Evolutionary conservation across 768 basidiomycete species (phyloP), one percentile per base, ranked within the genome.

Genomic region (Paxillus rubicundulus): DNA sequence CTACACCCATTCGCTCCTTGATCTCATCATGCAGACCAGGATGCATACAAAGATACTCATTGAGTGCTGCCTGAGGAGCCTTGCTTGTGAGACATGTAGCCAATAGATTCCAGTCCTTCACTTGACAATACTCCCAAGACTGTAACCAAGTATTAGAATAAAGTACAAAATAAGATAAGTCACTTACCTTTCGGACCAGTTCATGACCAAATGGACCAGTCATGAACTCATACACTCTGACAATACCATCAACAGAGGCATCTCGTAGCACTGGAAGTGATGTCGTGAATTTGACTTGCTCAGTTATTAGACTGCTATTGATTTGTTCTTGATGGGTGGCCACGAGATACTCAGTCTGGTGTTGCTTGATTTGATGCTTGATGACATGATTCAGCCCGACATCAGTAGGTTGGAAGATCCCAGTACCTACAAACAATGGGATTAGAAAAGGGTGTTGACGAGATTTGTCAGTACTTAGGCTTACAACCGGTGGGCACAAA

Each of bases 321-420:
- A 50, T 50, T 33, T 63, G 61, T 21, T 57, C 13, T 21, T 49
- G 45, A 49, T 63, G 64, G 5, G 16, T 12, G 1, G 52, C 43
- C 10, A 61, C 60, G 30, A 68, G 47, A 43, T 45, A 64, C 1
- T 61, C 7, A 8, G 60, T 40, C 4, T 43, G 16, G 6, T 30
- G 24, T 41, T 60, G 63, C 13, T 62, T 56, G 43, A 70, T 5
- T 28, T 47, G 30, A 38, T 66, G 61, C 47, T 68, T 69, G 57
- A 68, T 55, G 18, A 62, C 45, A 17, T 62, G 55, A n/a, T 70
- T 56, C 1, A 69, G 52, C 2, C 65, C 69, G 30, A 68, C 64
- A 59, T 69, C 67, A 17, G 61, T 58, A 21, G 68, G 65, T 36
- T 70, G 69, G 16, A 59, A 13, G 5, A 5, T 30, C 9, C 28